Conservation (phyloP, 2,329 filamentous ascomycete species). For the Talaromyces sp. region DNA sequence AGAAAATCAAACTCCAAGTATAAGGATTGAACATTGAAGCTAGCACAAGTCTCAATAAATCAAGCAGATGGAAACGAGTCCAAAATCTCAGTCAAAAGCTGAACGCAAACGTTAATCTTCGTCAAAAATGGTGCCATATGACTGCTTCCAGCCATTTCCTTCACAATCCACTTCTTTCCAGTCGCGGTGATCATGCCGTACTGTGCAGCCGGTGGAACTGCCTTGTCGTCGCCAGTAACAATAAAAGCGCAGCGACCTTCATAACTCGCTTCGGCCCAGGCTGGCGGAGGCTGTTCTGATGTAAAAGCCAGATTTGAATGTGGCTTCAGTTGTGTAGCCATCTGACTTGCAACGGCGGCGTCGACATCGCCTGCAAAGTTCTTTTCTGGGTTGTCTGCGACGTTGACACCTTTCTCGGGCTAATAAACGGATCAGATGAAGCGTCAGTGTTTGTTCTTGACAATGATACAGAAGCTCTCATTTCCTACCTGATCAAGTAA, state of each 20-base stretch:
- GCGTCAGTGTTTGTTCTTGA: constrained; percentile 6
- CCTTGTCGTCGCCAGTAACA: constrained; percentile 16
- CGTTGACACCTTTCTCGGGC: background rate
- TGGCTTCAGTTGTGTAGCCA: constrained; percentile 14
- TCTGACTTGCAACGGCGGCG: background rate
- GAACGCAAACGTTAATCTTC: constrained; percentile 2
- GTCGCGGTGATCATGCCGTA: constrained; percentile 19
- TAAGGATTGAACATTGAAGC: no score
- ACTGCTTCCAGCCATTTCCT: constrained; percentile 11
- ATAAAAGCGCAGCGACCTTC: constrained; percentile 17
- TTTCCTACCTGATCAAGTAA: constrained; percentile 18
- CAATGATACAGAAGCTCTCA: background rate
- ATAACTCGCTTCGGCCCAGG: constrained; percentile 19
- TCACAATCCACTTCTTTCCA: constrained; percentile 16
- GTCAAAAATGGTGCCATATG: constrained; percentile 14
- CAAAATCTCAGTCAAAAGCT: constrained; percentile 2
- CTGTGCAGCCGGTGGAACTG: constrained; percentile 19
- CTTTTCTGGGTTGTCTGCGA: background rate
- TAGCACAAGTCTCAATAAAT: background rate
- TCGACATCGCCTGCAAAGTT: constrained; percentile 7
- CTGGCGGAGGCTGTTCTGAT: constrained; percentile 17
- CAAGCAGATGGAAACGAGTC: background rate
- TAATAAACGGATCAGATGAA: background rate
- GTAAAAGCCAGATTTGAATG: constrained; percentile 19
- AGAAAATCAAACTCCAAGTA: no score